Percentiles rank a stretch among this genome's conserved stretches.
Conservation (phyloP, 2,329 filamentous ascomycete species). For the Fusarium nodosum region DNA sequence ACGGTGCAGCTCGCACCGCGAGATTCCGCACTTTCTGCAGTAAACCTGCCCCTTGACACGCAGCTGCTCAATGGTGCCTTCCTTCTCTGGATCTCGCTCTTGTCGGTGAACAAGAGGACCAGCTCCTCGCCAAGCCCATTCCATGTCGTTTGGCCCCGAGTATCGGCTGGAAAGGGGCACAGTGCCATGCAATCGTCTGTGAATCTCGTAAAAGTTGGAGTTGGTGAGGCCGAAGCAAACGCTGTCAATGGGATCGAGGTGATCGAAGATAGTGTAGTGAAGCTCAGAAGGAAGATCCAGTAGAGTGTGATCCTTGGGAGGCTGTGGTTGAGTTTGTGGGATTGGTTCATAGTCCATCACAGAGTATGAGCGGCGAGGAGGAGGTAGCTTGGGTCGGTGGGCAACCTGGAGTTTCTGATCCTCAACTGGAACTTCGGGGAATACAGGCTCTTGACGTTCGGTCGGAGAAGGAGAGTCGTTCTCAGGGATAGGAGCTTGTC, state of each 20-base stretch:
- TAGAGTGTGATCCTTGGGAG: slow-evolving; percentile 62
- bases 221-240: slow-evolving; percentile 72
- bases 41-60: slow-evolving; percentile 71
- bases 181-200: slow-evolving; percentile 67
- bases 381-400: slow-evolving; percentile 56
- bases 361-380: slow-evolving; percentile 70
- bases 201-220: slow-evolving; percentile 70
- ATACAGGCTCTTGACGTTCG: slow-evolving; percentile 27
- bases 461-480: slow-evolving; percentile 44
- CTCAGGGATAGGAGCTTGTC: slow-evolving; percentile 55
- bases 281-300: slow-evolving; percentile 70
- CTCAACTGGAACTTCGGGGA: slow-evolving; percentile 32
- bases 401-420: slow-evolving; percentile 47
- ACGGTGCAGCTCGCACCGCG: slow-evolving; percentile 72
- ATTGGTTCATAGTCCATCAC: slow-evolving; percentile 70
- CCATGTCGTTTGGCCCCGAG: slow-evolving; percentile 71
- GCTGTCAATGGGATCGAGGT: slow-evolving; percentile 74
- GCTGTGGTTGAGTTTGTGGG: slow-evolving; percentile 61
- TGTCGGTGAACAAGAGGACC: slow-evolving; percentile 58
- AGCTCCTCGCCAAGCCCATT: slow-evolving; percentile 73
- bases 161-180: slow-evolving; percentile 71
- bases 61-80: slow-evolving; percentile 59
- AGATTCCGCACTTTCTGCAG: slow-evolving; percentile 72
- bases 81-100: slow-evolving; percentile 33
- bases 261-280: slow-evolving; percentile 71